Conservation (phyloP, 192 early-diverging fungal genomes). For the Coemansia sp. region DNA sequence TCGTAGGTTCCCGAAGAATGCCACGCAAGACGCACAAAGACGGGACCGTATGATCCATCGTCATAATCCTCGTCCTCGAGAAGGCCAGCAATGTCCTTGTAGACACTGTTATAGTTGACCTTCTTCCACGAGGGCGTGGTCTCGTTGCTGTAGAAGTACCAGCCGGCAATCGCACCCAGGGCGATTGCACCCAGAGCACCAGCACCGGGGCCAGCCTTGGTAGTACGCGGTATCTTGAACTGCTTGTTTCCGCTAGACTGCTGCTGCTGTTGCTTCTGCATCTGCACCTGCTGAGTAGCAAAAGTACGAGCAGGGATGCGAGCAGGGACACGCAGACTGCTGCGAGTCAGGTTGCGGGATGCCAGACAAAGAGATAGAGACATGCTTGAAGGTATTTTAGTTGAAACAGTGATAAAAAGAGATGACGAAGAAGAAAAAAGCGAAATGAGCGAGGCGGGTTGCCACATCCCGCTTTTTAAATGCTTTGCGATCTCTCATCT, state of each 20-base stretch:
- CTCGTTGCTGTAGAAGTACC: constrained; percentile 42
- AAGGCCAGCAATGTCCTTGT: constrained; percentile 74
- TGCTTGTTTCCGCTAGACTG: constrained; percentile 10
- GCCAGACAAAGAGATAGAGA: too few relatives aligned
- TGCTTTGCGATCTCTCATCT: too few relatives aligned
- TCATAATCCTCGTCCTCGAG: constrained; percentile 76
- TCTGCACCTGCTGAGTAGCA: constrained; percentile 16
- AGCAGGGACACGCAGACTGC: background rate
- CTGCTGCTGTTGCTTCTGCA: constrained; percentile 7
- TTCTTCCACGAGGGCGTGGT: constrained; percentile 44
- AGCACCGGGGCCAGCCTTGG: constrained; percentile 30
- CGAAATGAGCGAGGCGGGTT: too few relatives aligned
- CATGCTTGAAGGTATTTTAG: too few relatives aligned
- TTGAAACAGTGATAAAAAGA: too few relatives aligned
- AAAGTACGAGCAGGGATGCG: constrained; percentile 15
- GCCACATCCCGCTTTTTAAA: too few relatives aligned
- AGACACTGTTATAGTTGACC: constrained; percentile 69
- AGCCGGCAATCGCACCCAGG: constrained; percentile 54
- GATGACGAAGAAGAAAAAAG: too few relatives aligned
- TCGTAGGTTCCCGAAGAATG: constrained; percentile 81
- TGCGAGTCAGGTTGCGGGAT: too few relatives aligned
- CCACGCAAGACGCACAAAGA: constrained; percentile 83
- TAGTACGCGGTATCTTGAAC: constrained; percentile 24
- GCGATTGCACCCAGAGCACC: constrained; percentile 41
- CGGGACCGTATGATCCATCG: constrained; percentile 75